These are phyloP conservation scores for Claviceps pusilla DNA, from an alignment of 2,329 filamentous ascomycete genomes.

Conservation along the genomic window DNA sequence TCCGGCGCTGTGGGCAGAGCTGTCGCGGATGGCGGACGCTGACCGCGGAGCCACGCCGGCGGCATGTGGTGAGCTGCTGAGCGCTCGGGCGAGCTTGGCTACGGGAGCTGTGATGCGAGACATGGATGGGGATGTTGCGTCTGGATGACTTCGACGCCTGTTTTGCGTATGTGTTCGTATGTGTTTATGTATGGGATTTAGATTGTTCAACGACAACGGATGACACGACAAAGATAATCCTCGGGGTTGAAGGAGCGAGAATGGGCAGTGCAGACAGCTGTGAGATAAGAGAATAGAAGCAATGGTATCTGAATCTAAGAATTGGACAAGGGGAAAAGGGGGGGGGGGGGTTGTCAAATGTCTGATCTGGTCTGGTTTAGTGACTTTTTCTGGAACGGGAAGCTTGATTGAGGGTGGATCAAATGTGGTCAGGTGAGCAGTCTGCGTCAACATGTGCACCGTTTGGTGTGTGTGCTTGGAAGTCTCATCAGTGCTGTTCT, in stretches of 20 bases:
- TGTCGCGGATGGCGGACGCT: constrained; percentile 19
- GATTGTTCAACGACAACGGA: neutral
- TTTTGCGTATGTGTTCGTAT: too few species aligned
- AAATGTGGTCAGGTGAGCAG: neutral
- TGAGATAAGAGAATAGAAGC: neutral
- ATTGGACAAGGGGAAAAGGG: too few species aligned
- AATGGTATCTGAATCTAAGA: neutral
- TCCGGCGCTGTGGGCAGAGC: constrained; percentile 21
- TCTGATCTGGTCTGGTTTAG: neutral
- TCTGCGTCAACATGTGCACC: neutral
- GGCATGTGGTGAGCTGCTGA: constrained; percentile 26
- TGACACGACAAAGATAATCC: neutral
- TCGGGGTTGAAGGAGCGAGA: too few species aligned
- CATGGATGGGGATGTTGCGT: constrained; percentile 17
- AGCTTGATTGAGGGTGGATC: neutral
- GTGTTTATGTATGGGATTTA: neutral
- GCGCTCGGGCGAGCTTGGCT: constrained; percentile 32
- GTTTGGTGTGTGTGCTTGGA: neutral
- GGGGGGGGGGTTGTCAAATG: neutral
- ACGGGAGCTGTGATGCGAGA: constrained; percentile 35
- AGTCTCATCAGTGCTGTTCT: neutral
- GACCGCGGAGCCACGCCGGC: constrained; percentile 16
- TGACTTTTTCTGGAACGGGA: neutral
- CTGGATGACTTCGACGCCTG: neutral
- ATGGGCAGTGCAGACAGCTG: too few species aligned